A percentile compares a stretch with the other conserved stretches of the same genome.
Conservation (phyloP, 176 grass and related monocot genomes). For the Hsuehochloa calcarea region DNA sequence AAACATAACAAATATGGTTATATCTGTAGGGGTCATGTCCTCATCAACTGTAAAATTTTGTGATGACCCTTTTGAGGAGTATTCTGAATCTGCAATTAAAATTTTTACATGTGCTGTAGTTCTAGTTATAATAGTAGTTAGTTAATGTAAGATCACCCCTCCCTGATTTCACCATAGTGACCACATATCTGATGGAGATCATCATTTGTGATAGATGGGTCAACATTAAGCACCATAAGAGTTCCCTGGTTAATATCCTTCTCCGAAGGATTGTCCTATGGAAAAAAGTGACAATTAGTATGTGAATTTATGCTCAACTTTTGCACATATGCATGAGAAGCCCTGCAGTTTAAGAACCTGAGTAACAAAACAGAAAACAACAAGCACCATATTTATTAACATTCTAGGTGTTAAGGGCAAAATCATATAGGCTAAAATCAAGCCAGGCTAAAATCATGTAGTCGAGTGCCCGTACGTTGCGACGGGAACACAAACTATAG, state of each 20-base stretch:
- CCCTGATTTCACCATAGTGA: constrained; percentile 83
- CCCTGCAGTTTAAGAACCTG: background rate
- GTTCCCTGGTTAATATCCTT: constrained; percentile 93
- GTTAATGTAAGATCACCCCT: constrained; percentile 46
- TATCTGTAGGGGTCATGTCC: no score
- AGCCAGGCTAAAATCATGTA: no score
- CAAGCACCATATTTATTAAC: background rate
- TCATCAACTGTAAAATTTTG: constrained; percentile 48
- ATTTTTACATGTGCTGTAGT: constrained; percentile 8
- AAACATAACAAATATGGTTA: no score
- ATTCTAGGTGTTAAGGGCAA: background rate
- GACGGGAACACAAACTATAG: no score
- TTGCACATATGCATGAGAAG: background rate
- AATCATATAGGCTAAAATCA: background rate
- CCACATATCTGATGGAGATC: constrained; percentile 79
- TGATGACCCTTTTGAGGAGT: constrained; percentile 64
- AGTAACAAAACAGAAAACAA: background rate
- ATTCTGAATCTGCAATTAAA: constrained; percentile 62
- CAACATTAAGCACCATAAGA: constrained; percentile 80
- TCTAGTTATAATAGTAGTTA: background rate
- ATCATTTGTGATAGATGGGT: constrained; percentile 74
- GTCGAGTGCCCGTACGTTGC: no score
- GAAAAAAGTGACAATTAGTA: constrained; percentile 12
- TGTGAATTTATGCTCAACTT: background rate
- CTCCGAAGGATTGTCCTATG: constrained; percentile 82